These are phyloP conservation scores for Hyaloscypha hepaticicola DNA, from an alignment of 495 filamentous ascomycete genomes.

Conservation along the genomic window DNA sequence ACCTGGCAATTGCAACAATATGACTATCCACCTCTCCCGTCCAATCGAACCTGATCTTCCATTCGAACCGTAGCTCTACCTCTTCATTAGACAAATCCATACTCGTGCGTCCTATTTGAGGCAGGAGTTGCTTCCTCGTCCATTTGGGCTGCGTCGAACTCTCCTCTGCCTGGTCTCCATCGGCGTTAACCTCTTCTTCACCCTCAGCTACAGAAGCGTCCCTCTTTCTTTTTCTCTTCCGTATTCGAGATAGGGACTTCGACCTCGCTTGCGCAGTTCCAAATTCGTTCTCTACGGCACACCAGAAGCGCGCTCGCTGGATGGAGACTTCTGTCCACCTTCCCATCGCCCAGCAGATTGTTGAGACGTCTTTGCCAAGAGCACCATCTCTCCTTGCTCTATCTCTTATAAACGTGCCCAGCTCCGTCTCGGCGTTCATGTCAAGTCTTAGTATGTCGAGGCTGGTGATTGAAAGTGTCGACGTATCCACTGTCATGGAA, in stretches of 20 bases:
- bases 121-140: slow-evolving; percentile 29
- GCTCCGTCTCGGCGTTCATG: slow-evolving; percentile 41
- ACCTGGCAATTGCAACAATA: slow-evolving; percentile 43
- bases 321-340: slow-evolving; percentile 50
- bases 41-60: slow-evolving; percentile 62
- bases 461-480: slow-evolving; percentile 36
- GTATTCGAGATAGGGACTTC: slow-evolving; percentile 27
- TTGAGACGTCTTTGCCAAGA: slow-evolving; percentile 43
- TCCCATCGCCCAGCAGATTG: slow-evolving; percentile 51
- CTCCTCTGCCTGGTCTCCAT: slow-evolving; percentile 17
- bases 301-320: slow-evolving; percentile 47
- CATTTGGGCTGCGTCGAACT: slow-evolving; percentile 20
- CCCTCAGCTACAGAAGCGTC: slow-evolving; percentile 25
- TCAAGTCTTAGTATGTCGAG: slow-evolving; percentile 45
- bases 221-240: slow-evolving; percentile 28
- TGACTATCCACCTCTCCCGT: slow-evolving; percentile 58
- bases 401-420: slow-evolving; percentile 41
- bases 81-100: slow-evolving; percentile 38
- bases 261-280: slow-evolving; percentile 31
- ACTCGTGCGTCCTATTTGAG: slow-evolving; percentile 43
- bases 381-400: slow-evolving; percentile 32
- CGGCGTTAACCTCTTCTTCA: slow-evolving; percentile 20
- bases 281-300: slow-evolving; percentile 42
- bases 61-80: slow-evolving; percentile 45
- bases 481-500: slow-evolving; percentile 48